phyloP scores from a whole-genome alignment of 2,329 filamentous ascomycete species.

The Cephalotrichum gorgonifer region DNA sequence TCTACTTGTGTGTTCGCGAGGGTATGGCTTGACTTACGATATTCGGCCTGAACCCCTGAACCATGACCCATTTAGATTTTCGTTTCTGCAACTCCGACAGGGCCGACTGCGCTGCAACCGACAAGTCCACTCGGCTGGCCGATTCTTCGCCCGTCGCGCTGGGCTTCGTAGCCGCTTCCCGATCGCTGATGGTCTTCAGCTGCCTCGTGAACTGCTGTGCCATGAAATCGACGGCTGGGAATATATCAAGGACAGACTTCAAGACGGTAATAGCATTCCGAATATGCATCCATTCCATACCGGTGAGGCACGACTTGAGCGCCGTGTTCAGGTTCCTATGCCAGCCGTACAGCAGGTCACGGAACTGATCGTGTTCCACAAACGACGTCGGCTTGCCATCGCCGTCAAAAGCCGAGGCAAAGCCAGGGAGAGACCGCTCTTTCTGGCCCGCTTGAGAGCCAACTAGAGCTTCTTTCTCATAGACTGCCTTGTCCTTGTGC shows the following conservation, averaged over 20 bases:
- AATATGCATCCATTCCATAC: constrained; percentile 93
- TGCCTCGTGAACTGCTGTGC: constrained; percentile 56
- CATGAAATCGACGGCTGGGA: constrained; percentile 86
- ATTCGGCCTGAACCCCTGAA: constrained; percentile 61
- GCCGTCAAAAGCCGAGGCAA: constrained; percentile 59
- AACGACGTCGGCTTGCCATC: constrained; percentile 62
- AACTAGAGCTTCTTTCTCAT: constrained; percentile 70
- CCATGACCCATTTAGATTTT: constrained; percentile 60
- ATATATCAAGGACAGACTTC: constrained; percentile 68
- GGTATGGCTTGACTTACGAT: constrained; percentile 32
- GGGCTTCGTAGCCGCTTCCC: constrained; percentile 42
- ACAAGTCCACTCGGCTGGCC: constrained; percentile 60
- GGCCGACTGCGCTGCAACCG: constrained; percentile 62
- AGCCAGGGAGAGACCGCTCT: constrained; percentile 58
- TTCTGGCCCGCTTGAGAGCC: constrained; percentile 21
- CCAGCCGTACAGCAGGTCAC: constrained; percentile 79
- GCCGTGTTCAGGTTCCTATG: constrained; percentile 73
- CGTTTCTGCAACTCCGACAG: constrained; percentile 59
- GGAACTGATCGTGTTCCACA: constrained; percentile 78
- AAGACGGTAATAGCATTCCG: constrained; percentile 88
- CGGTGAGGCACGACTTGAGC: constrained; percentile 70
- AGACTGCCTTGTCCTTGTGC: constrained; percentile 65
- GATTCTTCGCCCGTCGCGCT: constrained; percentile 35
- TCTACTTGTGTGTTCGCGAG: constrained; percentile 8
- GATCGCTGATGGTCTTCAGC: constrained; percentile 53